Conservation (phyloP, 768 basidiomycete species). For the Mycena epipterygia region DNA sequence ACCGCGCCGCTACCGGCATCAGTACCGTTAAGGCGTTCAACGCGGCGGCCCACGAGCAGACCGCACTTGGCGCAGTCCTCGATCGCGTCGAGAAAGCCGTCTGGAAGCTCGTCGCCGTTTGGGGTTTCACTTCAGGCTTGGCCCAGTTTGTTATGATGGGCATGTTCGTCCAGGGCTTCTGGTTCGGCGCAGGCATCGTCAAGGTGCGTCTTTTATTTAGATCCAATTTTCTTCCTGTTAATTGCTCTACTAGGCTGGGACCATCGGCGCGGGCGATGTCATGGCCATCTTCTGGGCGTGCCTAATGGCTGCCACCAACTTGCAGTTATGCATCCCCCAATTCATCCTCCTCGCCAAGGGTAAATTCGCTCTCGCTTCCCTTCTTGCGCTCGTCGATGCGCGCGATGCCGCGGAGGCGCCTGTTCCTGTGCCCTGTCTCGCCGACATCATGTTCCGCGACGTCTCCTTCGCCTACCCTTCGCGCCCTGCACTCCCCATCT, state of each 20-base stretch:
- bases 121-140: constrained; percentile 78
- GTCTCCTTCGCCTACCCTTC: constrained; percentile 90
- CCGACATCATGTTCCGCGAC: constrained; percentile 81
- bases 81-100: constrained; percentile 61
- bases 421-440: constrained; percentile 59
- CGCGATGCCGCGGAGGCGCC: constrained; percentile 49
- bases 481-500: constrained; percentile 75
- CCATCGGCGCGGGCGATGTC: constrained; percentile 78
- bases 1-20: constrained; percentile 78
- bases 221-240: too few species aligned
- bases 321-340: constrained; percentile 90
- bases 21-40: constrained; percentile 95
- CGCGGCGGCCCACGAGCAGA: constrained; percentile 66
- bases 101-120: constrained; percentile 71
- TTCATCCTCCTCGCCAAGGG: constrained; percentile 84
- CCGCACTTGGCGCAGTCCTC: constrained; percentile 61
- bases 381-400: constrained; percentile 71
- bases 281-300: constrained; percentile 99
- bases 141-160: constrained; percentile 88
- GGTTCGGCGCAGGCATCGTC: constrained; percentile 95
- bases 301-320: constrained; percentile 87
- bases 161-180: constrained; percentile 98
- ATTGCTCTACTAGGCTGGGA: too few species aligned
- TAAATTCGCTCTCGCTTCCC: constrained; percentile 81
- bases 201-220: too few species aligned